These are phyloP conservation scores for Hippophae tibetana DNA, from an alignment of 306 rosid genomes.

Conservation along the genomic window DNA sequence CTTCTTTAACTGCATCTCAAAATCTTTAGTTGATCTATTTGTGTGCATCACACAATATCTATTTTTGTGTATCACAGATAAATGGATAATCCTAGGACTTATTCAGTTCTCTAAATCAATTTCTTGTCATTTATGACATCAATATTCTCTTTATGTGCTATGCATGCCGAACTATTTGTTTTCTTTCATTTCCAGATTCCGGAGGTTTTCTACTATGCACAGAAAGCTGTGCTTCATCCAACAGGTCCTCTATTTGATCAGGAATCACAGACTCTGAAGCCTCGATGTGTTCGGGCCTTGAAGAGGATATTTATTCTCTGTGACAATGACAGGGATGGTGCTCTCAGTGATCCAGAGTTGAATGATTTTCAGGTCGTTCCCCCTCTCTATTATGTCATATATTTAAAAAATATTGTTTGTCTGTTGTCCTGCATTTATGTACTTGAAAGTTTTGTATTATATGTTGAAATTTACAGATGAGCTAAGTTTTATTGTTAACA, in stretches of 20 bases:
- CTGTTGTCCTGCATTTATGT: too few species aligned
- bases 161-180: neutral
- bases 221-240: slow-evolving; percentile 89
- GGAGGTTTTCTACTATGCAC: slow-evolving; percentile 84
- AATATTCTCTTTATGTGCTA: neutral
- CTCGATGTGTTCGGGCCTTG: slow-evolving; percentile 73
- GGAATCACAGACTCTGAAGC: slow-evolving; percentile 77
- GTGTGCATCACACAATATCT: neutral
- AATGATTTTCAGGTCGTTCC: slow-evolving; percentile 39
- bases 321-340: slow-evolving; percentile 81
- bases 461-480: too few species aligned
- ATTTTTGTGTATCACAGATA: neutral
- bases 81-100: neutral
- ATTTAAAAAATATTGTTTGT: neutral
- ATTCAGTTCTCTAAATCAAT: neutral
- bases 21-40: neutral
- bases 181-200: slow-evolving; percentile 47
- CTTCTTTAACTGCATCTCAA: neutral
- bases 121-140: neutral
- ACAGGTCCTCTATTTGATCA: slow-evolving; percentile 81
- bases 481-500: slow-evolving; percentile 30
- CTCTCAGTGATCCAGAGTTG: slow-evolving; percentile 43
- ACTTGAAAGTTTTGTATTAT: too few species aligned
- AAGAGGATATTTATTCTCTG: slow-evolving; percentile 81
- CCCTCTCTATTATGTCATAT: neutral